Percentiles rank a stretch among this genome's conserved stretches.
These are phyloP conservation scores for Thelonectria rubi DNA, from an alignment of 2,329 filamentous ascomycete genomes.

Conservation along the genomic window DNA sequence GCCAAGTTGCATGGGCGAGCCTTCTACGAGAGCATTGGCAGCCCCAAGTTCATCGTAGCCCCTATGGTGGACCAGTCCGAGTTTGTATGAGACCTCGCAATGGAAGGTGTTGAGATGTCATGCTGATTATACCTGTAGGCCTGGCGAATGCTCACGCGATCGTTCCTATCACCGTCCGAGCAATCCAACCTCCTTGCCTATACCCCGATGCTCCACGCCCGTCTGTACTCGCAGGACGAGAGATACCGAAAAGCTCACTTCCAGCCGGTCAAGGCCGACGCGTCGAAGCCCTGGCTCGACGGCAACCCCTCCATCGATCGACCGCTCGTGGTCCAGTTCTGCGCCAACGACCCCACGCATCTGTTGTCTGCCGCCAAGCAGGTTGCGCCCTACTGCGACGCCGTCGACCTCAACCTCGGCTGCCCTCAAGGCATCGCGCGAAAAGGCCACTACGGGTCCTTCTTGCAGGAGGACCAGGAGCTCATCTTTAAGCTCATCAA, in stretches of 20 bases:
- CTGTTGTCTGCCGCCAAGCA: slow-evolving; percentile 80
- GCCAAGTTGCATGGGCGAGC: slow-evolving; percentile 81
- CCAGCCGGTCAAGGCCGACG: slow-evolving; percentile 65
- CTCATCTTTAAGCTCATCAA: slow-evolving; percentile 85
- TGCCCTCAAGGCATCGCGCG: slow-evolving; percentile 96
- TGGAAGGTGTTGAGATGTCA: neutral
- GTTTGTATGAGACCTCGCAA: slow-evolving; percentile 73
- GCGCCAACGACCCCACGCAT: slow-evolving; percentile 84
- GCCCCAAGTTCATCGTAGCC: slow-evolving; percentile 88
- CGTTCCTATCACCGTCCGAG: slow-evolving; percentile 78
- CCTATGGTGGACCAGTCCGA: slow-evolving; percentile 99
- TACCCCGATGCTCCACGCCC: slow-evolving; percentile 95
- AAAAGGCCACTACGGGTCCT: slow-evolving; percentile 91
- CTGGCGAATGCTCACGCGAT: slow-evolving; percentile 96
- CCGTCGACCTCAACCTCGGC: slow-evolving; percentile 93
- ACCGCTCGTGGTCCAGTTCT: slow-evolving; percentile 96
- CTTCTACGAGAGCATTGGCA: slow-evolving; percentile 95
- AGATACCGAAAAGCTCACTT: slow-evolving; percentile 85
- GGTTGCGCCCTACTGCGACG: slow-evolving; percentile 89
- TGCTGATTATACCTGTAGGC: slow-evolving; percentile 63
- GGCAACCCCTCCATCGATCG: slow-evolving; percentile 86
- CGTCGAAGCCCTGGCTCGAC: slow-evolving; percentile 71
- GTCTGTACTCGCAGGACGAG: slow-evolving; percentile 80
- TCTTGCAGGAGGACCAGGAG: slow-evolving; percentile 91
- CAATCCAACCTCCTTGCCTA: slow-evolving; percentile 80